phyloP scores from a whole-genome alignment of 352 stramenopile species.

The Globisporangium acanthophoron region DNA sequence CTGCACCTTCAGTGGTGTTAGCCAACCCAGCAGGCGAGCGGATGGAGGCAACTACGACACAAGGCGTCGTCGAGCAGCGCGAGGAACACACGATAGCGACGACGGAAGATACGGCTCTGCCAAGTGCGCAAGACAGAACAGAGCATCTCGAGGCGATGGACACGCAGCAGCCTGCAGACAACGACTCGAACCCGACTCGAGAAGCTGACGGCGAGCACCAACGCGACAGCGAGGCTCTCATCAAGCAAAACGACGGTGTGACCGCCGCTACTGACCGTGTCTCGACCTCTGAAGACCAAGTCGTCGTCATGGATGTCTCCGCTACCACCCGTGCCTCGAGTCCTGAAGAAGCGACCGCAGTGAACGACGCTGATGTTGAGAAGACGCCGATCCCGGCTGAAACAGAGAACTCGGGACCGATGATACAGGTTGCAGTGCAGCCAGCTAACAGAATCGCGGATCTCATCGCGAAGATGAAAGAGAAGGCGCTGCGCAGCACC shows the following conservation, averaged over 20 bases:
- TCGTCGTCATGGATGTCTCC: neutral
- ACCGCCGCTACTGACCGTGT: neutral
- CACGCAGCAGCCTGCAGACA: neutral
- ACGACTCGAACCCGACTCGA: neutral
- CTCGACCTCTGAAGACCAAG: neutral
- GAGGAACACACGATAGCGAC: neutral
- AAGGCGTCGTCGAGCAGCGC: neutral
- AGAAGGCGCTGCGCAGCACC: conserved; percentile 3
- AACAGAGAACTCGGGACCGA: neutral
- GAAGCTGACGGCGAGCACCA: neutral
- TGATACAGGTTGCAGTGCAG: conserved; percentile 5
- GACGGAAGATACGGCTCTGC: neutral
- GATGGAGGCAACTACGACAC: neutral
- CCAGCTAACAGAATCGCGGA: conserved; percentile 15
- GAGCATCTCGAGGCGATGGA: neutral
- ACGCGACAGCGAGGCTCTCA: neutral
- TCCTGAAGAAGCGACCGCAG: neutral
- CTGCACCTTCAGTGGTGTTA: neutral
- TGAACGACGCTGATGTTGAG: neutral
- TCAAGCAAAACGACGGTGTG: neutral
- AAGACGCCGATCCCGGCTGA: neutral
- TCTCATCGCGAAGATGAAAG: conserved; percentile 24
- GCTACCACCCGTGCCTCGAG: too few species aligned
- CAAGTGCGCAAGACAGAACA: neutral
- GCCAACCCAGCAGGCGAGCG: neutral